phyloP scores from a whole-genome alignment of 2,329 filamentous ascomycete genomes.

The Colletotrichum tropicale region DNA sequence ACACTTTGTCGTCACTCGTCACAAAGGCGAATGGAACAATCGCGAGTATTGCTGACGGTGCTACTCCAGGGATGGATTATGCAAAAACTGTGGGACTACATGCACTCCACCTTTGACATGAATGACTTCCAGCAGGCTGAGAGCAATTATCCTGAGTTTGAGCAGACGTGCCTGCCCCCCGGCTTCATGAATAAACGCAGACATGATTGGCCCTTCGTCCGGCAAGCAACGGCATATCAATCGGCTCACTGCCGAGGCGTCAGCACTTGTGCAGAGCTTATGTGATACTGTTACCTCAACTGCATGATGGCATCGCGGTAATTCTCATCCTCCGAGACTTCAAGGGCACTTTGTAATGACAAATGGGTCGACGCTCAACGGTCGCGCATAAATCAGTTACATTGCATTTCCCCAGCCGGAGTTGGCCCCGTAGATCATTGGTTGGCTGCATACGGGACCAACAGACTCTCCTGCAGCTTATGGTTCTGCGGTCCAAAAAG shows the following conservation, averaged over 20 bases:
- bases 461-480: background rate
- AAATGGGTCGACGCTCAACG: background rate
- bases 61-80: background rate
- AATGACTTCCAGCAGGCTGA: background rate
- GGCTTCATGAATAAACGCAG: background rate
- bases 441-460: background rate
- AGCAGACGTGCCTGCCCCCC: background rate
- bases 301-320: background rate
- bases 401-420: background rate
- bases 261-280: background rate
- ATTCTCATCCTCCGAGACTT: background rate
- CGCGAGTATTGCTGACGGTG: background rate
- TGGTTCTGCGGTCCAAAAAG: background rate
- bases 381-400: background rate
- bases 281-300: background rate
- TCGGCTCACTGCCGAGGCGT: background rate
- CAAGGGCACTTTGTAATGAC: background rate
- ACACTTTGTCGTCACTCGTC: background rate
- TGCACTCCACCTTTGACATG: background rate
- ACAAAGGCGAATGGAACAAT: background rate
- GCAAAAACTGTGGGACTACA: background rate
- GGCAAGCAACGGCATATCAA: background rate
- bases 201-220: background rate
- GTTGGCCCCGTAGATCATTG: background rate
- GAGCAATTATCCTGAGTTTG: background rate